Conservation (phyloP, 129 eudicot genomes). For the Deinandra increscens region DNA sequence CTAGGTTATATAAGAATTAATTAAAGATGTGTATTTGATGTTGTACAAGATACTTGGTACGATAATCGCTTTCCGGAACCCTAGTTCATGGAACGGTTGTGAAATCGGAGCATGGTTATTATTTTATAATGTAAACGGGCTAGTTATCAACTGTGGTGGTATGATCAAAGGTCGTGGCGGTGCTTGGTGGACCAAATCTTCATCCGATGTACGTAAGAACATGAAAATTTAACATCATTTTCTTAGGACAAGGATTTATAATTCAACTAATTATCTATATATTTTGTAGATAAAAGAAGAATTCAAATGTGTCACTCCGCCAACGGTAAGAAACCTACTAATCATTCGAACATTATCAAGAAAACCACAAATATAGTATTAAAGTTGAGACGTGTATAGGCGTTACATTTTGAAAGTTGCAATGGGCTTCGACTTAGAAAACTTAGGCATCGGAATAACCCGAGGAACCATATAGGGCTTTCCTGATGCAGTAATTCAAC, state of each 20-base stretch:
- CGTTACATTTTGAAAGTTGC: conserved; percentile 34
- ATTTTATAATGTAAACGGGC: conserved; percentile 17
- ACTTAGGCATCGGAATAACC: conserved; percentile 31
- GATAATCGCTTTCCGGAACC: conserved; percentile 26
- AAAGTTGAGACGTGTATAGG: conserved; percentile 16
- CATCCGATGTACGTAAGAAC: conserved; percentile 5
- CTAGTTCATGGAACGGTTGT: conserved; percentile 26
- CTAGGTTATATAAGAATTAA: too few relatives aligned
- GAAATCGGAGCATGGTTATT: conserved; percentile 24
- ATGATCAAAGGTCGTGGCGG: conserved; percentile 30
- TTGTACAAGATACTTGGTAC: conserved; percentile 24
- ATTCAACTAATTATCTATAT: not conserved
- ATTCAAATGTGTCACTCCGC: conserved; percentile 17
- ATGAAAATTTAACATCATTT: not conserved
- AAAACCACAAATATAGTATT: too few relatives aligned
- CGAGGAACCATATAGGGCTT: conserved; percentile 37
- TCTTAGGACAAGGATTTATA: too few relatives aligned
- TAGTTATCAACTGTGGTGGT: conserved; percentile 27
- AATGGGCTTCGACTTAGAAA: conserved; percentile 19
- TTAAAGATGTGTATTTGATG: too few relatives aligned
- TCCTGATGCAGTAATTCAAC: conserved; percentile 8
- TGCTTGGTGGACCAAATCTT: conserved; percentile 33
- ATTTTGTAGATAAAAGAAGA: conserved; percentile 14
- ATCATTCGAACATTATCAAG: too few relatives aligned
- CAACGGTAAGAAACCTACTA: conserved; percentile 24